phyloP scores from a whole-genome alignment of 2,329 filamentous ascomycete species.

The Alternaria sp. region DNA sequence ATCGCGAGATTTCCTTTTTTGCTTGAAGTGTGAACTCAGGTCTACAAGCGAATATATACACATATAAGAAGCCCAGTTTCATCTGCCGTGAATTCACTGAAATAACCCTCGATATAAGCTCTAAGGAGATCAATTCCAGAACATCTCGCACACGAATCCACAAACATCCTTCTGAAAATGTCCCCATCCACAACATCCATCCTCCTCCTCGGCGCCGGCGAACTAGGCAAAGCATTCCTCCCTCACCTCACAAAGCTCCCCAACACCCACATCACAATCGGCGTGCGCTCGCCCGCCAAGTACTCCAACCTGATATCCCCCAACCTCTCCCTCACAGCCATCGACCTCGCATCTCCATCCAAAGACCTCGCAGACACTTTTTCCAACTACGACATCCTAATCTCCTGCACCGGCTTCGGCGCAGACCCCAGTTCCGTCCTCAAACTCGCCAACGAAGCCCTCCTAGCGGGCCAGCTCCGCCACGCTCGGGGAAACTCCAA shows the following conservation, averaged over 20 bases:
- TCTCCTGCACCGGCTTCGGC: conserved; percentile 70
- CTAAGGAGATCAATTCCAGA: too few relatives aligned
- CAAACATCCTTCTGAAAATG: background rate
- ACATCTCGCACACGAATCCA: too few relatives aligned
- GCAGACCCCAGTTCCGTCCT: conserved; percentile 64
- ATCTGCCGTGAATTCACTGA: background rate
- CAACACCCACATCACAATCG: conserved; percentile 58
- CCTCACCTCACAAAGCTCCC: conserved; percentile 61
- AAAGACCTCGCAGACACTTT: conserved; percentile 47
- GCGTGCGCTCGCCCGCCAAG: conserved; percentile 62
- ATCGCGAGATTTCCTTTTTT: background rate
- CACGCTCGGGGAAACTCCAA: background rate
- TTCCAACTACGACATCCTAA: conserved; percentile 61
- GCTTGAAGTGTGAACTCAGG: accelerated
- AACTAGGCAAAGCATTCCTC: conserved; percentile 68
- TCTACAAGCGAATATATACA: background rate
- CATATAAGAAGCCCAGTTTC: background rate
- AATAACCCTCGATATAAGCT: too few relatives aligned
- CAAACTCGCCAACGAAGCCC: conserved; percentile 65
- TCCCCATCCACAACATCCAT: conserved; percentile 42
- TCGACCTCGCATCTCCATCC: conserved; percentile 54
- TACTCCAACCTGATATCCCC: conserved; percentile 35
- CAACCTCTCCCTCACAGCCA: conserved; percentile 50
- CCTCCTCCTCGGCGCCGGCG: conserved; percentile 72
- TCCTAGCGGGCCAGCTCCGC: conserved; percentile 60